Evolutionary conservation across 352 stramenopile species (phyloP), one percentile per base, ranked within the genome.

Genomic region (Phytophthora quininea): DNA sequence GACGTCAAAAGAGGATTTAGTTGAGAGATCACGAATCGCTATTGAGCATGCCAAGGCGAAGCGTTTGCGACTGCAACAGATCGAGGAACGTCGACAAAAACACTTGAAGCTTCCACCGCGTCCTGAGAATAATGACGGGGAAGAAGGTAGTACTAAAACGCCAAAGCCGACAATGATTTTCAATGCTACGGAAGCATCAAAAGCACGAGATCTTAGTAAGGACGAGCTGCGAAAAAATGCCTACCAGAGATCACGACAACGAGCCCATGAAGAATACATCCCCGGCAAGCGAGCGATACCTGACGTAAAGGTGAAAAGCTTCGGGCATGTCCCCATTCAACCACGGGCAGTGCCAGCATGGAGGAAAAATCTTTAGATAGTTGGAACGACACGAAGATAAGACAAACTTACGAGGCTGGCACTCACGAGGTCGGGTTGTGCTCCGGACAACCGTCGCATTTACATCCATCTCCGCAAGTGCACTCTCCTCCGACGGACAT

Each of bases 401-500:
- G 54, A 54, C 55, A 19, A 45, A 60, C 19, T n/a, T 7, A 29
- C n/a, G n/a, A n/a, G n/a, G 11, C 27, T 0, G 15, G 40, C 27
- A n/a, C 9, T 75, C 56, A 77, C 11, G 73, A 62, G 9, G 4
- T 65, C 9, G 87, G 87, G 48, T 95, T 93, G 64, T 95, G 87
- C 59, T 87, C 63, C 24, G 87, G 86, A 67, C 88, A 96, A 12
- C 88, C 88, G 19, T 65, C 72, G 60, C 86, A 96, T 49, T 91
- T 90, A 59, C 88, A 96, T 35, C 70, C 75, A 62, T 93, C 86
- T 7, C 84, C 88, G 19, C 88, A 95, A 0, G 80, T 94, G 57
- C 88, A 95, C 54, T 95, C 86, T 46, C 83, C 81, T 5, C 88
- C 88, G 69, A 71, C 87, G 1, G 77, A 75, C 88, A 96, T 96